These are phyloP conservation scores for Xylaria telfairii DNA, from an alignment of 495 filamentous ascomycete genomes.

Conservation along the genomic window DNA sequence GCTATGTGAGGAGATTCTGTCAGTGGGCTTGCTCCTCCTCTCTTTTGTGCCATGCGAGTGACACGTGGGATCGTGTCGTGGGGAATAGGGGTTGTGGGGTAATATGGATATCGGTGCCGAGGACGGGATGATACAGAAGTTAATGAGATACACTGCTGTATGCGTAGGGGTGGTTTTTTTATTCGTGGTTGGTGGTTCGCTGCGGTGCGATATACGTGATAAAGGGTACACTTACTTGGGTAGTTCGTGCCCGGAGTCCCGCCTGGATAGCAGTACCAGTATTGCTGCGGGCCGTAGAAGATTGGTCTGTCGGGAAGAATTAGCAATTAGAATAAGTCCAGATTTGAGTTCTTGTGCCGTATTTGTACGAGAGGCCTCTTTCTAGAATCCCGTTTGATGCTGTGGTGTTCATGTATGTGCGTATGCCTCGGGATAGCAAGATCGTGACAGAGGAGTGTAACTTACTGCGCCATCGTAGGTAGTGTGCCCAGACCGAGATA, in stretches of 20 bases:
- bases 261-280: conserved; percentile 16
- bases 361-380: background rate
- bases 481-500: background rate
- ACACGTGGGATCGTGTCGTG: background rate
- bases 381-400: background rate
- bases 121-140: background rate
- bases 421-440: background rate
- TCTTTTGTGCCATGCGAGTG: background rate
- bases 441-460: background rate
- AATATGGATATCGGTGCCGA: too few species aligned
- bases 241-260: background rate
- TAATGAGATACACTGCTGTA: background rate
- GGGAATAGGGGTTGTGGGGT: background rate
- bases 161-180: too few species aligned
- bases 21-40: background rate
- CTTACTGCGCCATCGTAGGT: background rate
- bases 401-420: background rate
- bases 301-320: background rate
- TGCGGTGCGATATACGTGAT: too few species aligned
- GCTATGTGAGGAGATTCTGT: background rate
- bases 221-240: conserved; percentile 12
- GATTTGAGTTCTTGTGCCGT: background rate
- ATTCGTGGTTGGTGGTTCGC: too few species aligned
- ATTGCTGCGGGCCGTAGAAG: background rate
- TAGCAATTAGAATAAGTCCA: background rate